Base-by-base conservation (phyloP, 257 asterid species). In the Capsicum pubescens region DNA sequence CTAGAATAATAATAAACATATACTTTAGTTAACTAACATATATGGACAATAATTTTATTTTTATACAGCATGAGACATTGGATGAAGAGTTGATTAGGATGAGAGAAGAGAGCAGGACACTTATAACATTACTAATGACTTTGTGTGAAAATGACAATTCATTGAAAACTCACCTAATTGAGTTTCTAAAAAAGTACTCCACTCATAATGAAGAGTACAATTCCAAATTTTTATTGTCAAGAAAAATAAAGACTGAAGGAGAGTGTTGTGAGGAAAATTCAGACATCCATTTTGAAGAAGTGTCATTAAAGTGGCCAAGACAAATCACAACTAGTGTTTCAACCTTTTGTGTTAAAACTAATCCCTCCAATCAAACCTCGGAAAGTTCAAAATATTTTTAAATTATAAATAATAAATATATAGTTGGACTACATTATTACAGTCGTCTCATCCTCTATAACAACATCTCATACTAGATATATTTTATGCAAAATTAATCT, bases 281-380 rank as follows among this genome's bases (percentile, higher is more conserved):
- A 35, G 90, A 83, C 17, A n/a, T 84, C 66, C 67, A 84, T 61
- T 84, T 82, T 9, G 87, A 83, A 6, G 93, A 87, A 54, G 89
- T 81, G 71, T 88, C 93, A 5, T 85, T 83, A 1, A 82, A 70
- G 58, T 79, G 86, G 83, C 91, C 90, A 3, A 93, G 79, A 50
- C 94, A 89, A 89, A 85, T 90, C 57, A 91, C 85, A 84, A 89
- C 97, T 4, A 87, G 84, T 69, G 87, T 89, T 83, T 87, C 94
- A n/a, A 87, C 83, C 81, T 91, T 90, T 88, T 86, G 88, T 83
- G 89, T 91, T 0, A 90, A 89, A 35, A 88, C 90, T 3, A 91
- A 90, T 82, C 97, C 93, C 32, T 86, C 92, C 1, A 95, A 93
- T 72, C 86, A 76, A 61, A 91, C 90, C 90, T 83, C 92, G 11